Percentiles rank a stretch among this genome's conserved stretches.
phyloP scores from a whole-genome alignment of 2,329 filamentous ascomycete species.

The Clonostachys sp. region DNA sequence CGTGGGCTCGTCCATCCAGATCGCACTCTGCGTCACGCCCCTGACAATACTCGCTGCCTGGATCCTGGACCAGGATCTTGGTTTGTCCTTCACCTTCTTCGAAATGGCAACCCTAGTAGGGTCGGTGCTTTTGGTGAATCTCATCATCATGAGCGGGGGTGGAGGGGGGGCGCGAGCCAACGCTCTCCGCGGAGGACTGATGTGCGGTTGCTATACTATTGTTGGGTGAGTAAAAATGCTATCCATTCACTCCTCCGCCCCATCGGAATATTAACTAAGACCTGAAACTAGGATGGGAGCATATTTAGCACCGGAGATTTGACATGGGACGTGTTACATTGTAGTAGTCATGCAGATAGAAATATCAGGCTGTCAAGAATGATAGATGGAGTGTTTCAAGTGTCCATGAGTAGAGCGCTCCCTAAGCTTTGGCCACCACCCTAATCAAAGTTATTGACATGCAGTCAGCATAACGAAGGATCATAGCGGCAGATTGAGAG shows the following conservation, averaged over 20 bases:
- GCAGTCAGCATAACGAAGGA: too few relatives aligned
- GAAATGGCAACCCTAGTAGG: slow-evolving; percentile 72
- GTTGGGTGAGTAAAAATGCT: slow-evolving; percentile 27
- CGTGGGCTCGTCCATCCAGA: slow-evolving; percentile 56
- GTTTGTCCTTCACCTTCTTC: slow-evolving; percentile 71
- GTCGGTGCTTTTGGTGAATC: slow-evolving; percentile 67
- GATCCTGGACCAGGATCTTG: slow-evolving; percentile 49
- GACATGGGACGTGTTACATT: too few relatives aligned
- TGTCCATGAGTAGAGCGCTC: too few relatives aligned
- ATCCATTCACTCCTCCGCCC: not conserved
- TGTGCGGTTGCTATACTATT: slow-evolving; percentile 49
- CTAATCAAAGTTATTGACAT: too few relatives aligned
- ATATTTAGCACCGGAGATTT: too few relatives aligned
- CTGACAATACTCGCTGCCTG: slow-evolving; percentile 56
- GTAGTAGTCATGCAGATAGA: too few relatives aligned
- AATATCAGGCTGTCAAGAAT: too few relatives aligned
- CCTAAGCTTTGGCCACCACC: too few relatives aligned
- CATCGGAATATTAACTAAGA: too few relatives aligned
- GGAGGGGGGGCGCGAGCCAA: slow-evolving; percentile 57
- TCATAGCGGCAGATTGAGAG: too few relatives aligned
- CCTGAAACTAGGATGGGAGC: too few relatives aligned
- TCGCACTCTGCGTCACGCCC: slow-evolving; percentile 56
- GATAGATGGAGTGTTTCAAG: too few relatives aligned
- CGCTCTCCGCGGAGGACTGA: slow-evolving; percentile 47
- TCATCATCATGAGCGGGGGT: slow-evolving; percentile 69